Percentiles rank a stretch among this genome's conserved stretches.
Conservation (phyloP, 2,329 filamentous ascomycete genomes). For the Fusarium torreyae region DNA sequence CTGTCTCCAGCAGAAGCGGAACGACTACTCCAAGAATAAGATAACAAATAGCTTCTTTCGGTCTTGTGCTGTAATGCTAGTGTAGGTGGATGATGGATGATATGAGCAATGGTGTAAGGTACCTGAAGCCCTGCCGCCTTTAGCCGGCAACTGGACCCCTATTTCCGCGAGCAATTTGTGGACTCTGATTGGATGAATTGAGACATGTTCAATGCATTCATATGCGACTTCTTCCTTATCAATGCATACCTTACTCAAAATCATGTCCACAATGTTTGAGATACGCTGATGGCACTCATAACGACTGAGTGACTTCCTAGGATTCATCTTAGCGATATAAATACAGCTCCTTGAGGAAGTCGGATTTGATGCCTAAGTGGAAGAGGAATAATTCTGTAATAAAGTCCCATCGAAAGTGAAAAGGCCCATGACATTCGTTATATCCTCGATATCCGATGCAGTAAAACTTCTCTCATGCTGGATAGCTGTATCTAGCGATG, state of each 20-base stretch:
- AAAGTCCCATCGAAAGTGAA: too few species aligned
- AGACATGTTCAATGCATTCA: constrained; percentile 8
- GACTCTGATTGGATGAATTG: neutral
- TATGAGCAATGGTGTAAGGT: constrained; percentile 18
- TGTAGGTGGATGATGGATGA: constrained; percentile 8
- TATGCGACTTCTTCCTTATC: constrained; percentile 7
- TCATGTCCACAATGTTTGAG: neutral
- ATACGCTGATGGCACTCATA: neutral
- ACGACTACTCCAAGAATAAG: neutral
- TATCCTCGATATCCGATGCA: too few species aligned
- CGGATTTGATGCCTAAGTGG: too few species aligned
- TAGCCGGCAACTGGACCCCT: constrained; percentile 16
- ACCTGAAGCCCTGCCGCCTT: constrained; percentile 22
- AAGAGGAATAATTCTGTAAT: too few species aligned
- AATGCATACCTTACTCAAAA: too few species aligned
- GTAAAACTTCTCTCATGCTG: too few species aligned
- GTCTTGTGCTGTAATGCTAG: neutral
- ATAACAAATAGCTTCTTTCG: constrained; percentile 5
- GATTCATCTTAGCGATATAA: too few species aligned
- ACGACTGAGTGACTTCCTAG: too few species aligned
- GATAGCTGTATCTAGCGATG: too few species aligned
- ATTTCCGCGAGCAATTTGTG: constrained; percentile 19
- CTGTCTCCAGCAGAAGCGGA: constrained; percentile 5
- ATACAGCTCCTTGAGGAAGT: too few species aligned
- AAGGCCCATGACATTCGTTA: too few species aligned